Base-by-base conservation (phyloP, 2,329 filamentous ascomycete genomes). In the Arthroderma sp. region DNA sequence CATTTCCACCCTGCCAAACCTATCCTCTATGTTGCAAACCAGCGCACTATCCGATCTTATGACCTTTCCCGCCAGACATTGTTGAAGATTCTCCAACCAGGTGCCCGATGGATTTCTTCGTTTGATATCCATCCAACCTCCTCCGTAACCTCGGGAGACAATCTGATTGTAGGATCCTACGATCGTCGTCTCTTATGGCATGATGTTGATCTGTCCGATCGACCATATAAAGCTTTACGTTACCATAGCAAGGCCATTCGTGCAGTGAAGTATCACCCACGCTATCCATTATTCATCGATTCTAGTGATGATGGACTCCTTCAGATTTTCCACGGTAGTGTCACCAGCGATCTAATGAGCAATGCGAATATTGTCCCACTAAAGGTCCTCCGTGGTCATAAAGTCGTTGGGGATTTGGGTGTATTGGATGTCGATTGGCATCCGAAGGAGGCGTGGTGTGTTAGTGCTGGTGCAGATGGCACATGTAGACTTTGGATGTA, bases 351-450 rank as follows among this genome's bases (percentile, higher is more conserved):
- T 70, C 78, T 95, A 70, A 88, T 98, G 82, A 90, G 95, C 76
- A 95, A 95, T 67, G 91, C 93, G 5, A 94, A 86, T 13, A 95
- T 98, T 67, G 93, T 97, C 55, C 93, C 93, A 7, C 80, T 98
- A 61, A 98, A 97, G 79, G 89, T 95, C 67, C 79, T 98, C 53
- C 86, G 82, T 67, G 93, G 93, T 0, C 93, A 98, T 74, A 87
- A 86, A 73, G 84, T 97, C 2, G 86, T 87, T 67, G 86, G 82
- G 67, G 86, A 90, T 63, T 74, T 98, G 58, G 93, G 93, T 63
- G 91, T 97, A 15, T 79, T 97, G 77, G 91, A 95, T 70, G 76
- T 98, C 28, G 88, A 95, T 67, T 98, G 94, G 94, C 93, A 98
- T 76, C 89, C 90, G 4, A 82, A 81, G 62, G 88, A 97, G 73